Evolutionary conservation across 495 filamentous ascomycete species (phyloP).

Genomic region (Neurospora sp.): DNA sequence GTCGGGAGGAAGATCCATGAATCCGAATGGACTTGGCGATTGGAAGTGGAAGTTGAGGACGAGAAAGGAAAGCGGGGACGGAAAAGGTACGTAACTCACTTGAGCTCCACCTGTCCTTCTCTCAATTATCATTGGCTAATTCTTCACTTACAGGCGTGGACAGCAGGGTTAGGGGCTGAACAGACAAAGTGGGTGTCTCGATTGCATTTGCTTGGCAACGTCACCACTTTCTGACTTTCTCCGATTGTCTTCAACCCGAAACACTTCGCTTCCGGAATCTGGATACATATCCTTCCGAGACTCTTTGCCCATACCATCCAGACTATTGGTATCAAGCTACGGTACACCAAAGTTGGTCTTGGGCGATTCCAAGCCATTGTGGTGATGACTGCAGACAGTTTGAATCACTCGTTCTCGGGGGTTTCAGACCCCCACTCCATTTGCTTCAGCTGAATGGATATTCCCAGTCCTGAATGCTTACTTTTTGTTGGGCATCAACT

Average conservation of each 20-base stretch:
- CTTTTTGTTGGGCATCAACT: not conserved
- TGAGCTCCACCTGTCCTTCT: rapidly evolving
- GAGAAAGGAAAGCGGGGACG: not conserved
- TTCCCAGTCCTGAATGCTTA: not conserved
- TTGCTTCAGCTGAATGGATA: not conserved
- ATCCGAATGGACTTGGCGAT: not conserved
- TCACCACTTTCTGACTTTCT: not conserved
- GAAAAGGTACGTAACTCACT: not conserved
- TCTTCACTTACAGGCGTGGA: not conserved
- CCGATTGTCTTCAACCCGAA: not conserved
- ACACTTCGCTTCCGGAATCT: not conserved
- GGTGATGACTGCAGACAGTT: not conserved
- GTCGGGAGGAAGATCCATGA: not conserved
- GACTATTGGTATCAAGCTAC: not conserved
- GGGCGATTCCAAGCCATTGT: not conserved
- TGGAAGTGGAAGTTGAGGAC: not conserved
- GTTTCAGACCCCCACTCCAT: not conserved
- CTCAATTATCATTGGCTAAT: not conserved
- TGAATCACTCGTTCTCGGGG: no score
- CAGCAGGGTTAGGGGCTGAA: not conserved
- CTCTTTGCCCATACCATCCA: not conserved
- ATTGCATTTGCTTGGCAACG: not conserved
- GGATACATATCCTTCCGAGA: not conserved
- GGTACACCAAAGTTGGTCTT: not conserved
- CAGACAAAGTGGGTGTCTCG: not conserved